phyloP scores from a whole-genome alignment of 164 flowering plant genomes.

The Berberis thunbergii region DNA sequence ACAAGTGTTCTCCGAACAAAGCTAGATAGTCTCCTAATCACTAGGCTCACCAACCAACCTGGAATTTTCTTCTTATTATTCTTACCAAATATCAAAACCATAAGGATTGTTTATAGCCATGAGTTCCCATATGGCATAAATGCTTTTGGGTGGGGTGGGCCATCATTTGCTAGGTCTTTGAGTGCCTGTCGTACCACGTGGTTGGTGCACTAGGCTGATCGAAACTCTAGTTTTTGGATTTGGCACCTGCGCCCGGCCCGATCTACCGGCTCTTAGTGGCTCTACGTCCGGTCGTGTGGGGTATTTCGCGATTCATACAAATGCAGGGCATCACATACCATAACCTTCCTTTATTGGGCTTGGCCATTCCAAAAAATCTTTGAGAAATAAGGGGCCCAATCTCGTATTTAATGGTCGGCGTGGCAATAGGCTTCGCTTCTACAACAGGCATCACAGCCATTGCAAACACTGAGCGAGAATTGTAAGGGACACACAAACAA shows the following conservation, averaged over 20 bases:
- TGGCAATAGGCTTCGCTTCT: neutral
- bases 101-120: constrained; percentile 18
- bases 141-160: neutral
- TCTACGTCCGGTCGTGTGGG: neutral
- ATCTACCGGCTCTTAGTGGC: neutral
- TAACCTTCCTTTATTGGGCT: constrained; percentile 2
- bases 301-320: constrained; percentile 4
- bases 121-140: no score
- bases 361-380: neutral
- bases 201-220: constrained; percentile 1
- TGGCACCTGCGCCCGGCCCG: neutral
- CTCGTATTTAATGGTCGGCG: neutral
- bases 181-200: constrained; percentile 1
- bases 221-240: neutral
- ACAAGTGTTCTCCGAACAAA: no score
- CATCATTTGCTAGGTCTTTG: constrained; percentile 4
- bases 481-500: constrained; percentile 5
- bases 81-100: neutral
- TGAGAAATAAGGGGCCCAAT: neutral
- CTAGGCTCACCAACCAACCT: constrained; percentile 3
- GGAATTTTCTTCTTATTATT: neutral
- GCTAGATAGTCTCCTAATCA: neutral
- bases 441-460: neutral
- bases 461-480: constrained; percentile 4
- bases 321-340: neutral